Evolutionary conservation across 1,139 yeast species (phyloP).

Genomic region (Taphrina populina): DNA sequence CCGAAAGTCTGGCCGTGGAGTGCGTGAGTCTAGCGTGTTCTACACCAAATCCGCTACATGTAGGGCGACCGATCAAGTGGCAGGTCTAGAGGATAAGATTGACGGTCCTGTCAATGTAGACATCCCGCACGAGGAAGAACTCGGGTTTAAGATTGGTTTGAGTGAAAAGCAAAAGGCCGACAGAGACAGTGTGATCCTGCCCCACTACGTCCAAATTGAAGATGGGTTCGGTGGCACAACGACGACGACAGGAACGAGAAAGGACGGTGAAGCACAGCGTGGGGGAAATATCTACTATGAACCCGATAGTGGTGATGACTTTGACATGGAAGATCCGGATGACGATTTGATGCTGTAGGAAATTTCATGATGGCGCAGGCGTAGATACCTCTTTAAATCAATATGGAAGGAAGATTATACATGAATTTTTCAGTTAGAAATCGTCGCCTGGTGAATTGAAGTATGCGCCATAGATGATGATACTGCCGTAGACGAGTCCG

Average conservation of each 20-base stretch:
- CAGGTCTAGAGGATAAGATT: neutral
- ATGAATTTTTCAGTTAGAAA: slow-evolving; percentile 21
- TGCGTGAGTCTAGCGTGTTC: slow-evolving; percentile 16
- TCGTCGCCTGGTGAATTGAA: slow-evolving; percentile 45
- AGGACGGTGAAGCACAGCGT: slow-evolving; percentile 60
- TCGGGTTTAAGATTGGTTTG: slow-evolving; percentile 81
- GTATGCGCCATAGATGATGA: slow-evolving; percentile 67
- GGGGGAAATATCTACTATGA: slow-evolving; percentile 85
- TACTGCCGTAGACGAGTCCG: slow-evolving; percentile 65
- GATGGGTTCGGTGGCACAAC: neutral
- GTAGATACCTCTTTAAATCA: no score
- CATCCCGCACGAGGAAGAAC: slow-evolving; percentile 63
- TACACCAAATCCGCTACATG: neutral
- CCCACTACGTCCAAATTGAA: slow-evolving; percentile 70
- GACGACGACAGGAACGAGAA: neutral
- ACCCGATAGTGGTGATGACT: slow-evolving; percentile 78
- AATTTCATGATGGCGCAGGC: no score
- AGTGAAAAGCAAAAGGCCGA: slow-evolving; percentile 72
- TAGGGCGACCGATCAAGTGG: slow-evolving; percentile 4
- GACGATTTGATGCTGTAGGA: slow-evolving; percentile 59
- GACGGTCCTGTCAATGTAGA: slow-evolving; percentile 3
- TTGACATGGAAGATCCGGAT: slow-evolving; percentile 95
- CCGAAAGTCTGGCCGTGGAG: slow-evolving; percentile 25
- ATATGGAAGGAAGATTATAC: no score
- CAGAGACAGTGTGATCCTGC: slow-evolving; percentile 80